Conservation (phyloP, 176 grass and related monocot genomes). For the Paspalum vaginatum region DNA sequence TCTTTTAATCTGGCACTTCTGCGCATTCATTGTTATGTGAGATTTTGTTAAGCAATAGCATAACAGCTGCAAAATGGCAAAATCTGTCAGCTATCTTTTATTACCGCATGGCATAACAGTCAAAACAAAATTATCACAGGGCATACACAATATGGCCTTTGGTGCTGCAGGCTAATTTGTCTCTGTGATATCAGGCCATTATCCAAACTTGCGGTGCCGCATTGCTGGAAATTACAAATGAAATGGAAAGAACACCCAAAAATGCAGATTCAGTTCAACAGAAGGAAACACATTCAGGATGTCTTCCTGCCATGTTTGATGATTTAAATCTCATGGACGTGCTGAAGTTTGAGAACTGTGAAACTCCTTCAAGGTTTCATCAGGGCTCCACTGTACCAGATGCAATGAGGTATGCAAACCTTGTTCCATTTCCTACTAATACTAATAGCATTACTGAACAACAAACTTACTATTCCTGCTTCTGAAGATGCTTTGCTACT, state of each 20-base stretch:
- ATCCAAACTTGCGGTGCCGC: slow-evolving; percentile 21
- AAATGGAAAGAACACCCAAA: slow-evolving; percentile 37
- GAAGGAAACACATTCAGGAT: slow-evolving; percentile 6
- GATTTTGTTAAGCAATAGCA: background rate
- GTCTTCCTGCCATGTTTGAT: slow-evolving; percentile 17
- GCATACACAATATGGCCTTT: background rate
- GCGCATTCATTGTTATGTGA: too few species aligned
- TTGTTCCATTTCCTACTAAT: slow-evolving; percentile 18
- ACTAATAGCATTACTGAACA: background rate
- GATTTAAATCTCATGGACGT: slow-evolving; percentile 23
- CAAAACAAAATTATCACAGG: background rate
- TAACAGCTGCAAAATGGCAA: background rate
- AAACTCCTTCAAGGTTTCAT: slow-evolving; percentile 39
- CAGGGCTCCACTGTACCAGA: slow-evolving; percentile 45
- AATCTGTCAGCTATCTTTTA: background rate
- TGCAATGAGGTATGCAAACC: slow-evolving; percentile 39
- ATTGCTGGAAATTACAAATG: slow-evolving; percentile 41
- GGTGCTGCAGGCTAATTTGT: slow-evolving; percentile 30
- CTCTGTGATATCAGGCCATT: slow-evolving; percentile 34
- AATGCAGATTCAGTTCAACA: background rate
- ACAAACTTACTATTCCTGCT: background rate
- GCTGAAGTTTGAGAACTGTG: slow-evolving; percentile 24
- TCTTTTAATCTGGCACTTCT: too few species aligned
- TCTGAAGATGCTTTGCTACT: background rate
- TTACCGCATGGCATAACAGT: background rate